These are phyloP conservation scores for Tricholoma bakamatsutake DNA, from an alignment of 768 basidiomycete species.

Conservation along the genomic window DNA sequence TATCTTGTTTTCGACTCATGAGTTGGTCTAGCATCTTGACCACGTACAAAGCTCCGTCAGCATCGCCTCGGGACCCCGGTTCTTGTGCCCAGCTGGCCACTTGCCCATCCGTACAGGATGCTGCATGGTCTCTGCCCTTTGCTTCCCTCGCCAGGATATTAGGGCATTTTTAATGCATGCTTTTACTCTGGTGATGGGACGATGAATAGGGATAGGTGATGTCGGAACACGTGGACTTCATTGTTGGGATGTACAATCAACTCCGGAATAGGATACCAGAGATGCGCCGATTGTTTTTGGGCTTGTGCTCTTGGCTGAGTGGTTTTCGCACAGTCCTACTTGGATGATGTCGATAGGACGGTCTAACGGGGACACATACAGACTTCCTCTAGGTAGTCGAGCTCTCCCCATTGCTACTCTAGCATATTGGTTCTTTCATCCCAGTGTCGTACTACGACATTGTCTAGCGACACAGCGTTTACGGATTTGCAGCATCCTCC, in stretches of 20 bases:
- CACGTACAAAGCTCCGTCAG: conserved; percentile 44
- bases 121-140: conserved; percentile 10
- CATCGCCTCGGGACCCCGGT: conserved; percentile 48
- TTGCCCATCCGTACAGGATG: conserved; percentile 23
- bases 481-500: conserved; percentile 2
- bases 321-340: conserved; percentile 30
- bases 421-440: conserved; percentile 12
- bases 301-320: conserved; percentile 27
- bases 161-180: background rate
- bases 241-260: background rate
- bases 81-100: conserved; percentile 9
- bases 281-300: conserved; percentile 27
- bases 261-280: conserved; percentile 26
- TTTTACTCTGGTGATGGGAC: background rate
- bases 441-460: background rate
- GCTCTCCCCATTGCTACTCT: conserved; percentile 26
- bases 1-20: conserved; percentile 18
- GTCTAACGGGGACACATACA: conserved; percentile 12
- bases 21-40: conserved; percentile 17
- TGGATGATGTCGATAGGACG: conserved; percentile 2
- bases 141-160: conserved; percentile 19
- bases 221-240: conserved; percentile 12
- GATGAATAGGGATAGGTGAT: conserved; percentile 32
- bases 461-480: background rate
- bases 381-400: conserved; percentile 2